Evolutionary conservation across 768 basidiomycete species (phyloP).

Genomic region (Termitomyces sp.): DNA sequence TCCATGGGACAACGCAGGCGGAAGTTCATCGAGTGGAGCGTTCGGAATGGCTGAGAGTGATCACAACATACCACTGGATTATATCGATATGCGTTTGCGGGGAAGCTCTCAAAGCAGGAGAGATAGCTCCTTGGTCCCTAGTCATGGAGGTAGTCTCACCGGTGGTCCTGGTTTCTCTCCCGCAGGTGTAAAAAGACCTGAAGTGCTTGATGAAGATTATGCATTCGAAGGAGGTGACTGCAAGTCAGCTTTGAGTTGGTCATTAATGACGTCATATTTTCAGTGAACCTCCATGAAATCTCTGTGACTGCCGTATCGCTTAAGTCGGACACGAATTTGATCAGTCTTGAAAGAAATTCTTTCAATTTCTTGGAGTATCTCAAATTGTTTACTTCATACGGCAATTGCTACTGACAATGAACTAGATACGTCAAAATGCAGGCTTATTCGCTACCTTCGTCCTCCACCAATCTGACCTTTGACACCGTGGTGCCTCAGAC

Average conservation of each 20-base stretch:
- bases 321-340: slow-evolving; percentile 47
- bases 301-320: slow-evolving; percentile 37
- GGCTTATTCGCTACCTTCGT: slow-evolving; percentile 48
- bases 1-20: slow-evolving; percentile 81
- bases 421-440: slow-evolving; percentile 77
- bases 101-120: slow-evolving; percentile 51
- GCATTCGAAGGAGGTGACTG: slow-evolving; percentile 58
- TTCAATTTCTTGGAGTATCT: slow-evolving; percentile 76
- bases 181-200: slow-evolving; percentile 37
- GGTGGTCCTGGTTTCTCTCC: slow-evolving; percentile 49
- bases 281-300: slow-evolving; percentile 17
- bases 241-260: background rate
- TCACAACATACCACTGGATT: slow-evolving; percentile 39
- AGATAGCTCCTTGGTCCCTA: slow-evolving; percentile 52
- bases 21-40: slow-evolving; percentile 51
- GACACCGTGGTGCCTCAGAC: slow-evolving; percentile 59
- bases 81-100: slow-evolving; percentile 47
- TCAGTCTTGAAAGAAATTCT: slow-evolving; percentile 70
- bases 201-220: slow-evolving; percentile 54
- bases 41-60: slow-evolving; percentile 36
- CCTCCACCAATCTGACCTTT: slow-evolving; percentile 47
- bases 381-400: too few species aligned
- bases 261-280: background rate
- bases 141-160: slow-evolving; percentile 37
- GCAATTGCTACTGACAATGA: background rate